Conservation (phyloP, 192 early-diverging fungal genomes). For the Glomus cerebriforme region DNA sequence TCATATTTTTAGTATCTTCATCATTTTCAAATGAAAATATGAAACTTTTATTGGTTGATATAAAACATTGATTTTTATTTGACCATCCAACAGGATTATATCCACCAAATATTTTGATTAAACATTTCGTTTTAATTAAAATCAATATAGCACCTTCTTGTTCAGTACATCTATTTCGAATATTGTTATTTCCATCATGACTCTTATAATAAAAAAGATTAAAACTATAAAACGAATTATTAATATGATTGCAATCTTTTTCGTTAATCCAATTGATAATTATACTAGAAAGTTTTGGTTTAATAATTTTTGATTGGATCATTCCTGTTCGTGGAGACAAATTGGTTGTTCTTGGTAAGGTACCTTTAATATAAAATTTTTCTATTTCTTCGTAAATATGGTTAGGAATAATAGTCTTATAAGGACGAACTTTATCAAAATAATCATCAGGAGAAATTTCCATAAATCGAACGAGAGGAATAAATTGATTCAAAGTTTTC, state of each 20-base stretch:
- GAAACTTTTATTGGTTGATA: too few species aligned
- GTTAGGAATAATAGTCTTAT: background rate
- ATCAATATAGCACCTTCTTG: background rate
- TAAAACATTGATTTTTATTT: too few species aligned
- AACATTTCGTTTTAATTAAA: background rate
- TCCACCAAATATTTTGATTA: background rate
- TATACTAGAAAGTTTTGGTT: background rate
- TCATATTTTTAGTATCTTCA: too few species aligned
- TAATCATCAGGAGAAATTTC: background rate
- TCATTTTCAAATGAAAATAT: too few species aligned
- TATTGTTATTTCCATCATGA: background rate
- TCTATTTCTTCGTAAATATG: background rate
- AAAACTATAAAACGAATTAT: background rate
- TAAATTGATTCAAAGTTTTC: background rate
- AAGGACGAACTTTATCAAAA: constrained; percentile 9
- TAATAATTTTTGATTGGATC: background rate
- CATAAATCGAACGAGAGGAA: constrained; percentile 7
- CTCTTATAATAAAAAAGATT: background rate
- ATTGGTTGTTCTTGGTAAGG: background rate
- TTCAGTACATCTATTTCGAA: background rate
- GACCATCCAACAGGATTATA: background rate
- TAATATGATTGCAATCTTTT: background rate
- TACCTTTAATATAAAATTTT: background rate
- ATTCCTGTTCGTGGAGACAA: too few species aligned
- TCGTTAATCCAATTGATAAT: constrained; percentile 1